Conservation (phyloP, 106 monocot genomes). For the Vanilla planifolia region DNA sequence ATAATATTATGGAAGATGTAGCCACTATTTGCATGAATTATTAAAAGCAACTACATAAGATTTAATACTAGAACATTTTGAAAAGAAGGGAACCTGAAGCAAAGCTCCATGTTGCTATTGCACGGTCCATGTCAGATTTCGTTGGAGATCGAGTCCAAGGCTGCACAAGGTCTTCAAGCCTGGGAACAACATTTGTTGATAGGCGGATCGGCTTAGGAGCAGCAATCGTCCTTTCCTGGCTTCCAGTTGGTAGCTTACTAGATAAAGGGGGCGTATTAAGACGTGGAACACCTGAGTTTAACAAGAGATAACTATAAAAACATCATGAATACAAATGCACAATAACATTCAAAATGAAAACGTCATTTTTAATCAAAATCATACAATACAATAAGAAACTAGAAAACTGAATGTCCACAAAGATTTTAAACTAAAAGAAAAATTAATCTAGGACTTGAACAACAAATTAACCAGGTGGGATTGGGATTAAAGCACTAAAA, state of each 20-base stretch:
- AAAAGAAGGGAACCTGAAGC: slow-evolving; percentile 59
- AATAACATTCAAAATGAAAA: neutral
- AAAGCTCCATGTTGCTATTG: slow-evolving; percentile 68
- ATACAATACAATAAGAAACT: too few relatives aligned
- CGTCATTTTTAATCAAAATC: too few relatives aligned
- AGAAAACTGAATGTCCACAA: too few relatives aligned
- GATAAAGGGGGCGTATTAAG: slow-evolving; percentile 85
- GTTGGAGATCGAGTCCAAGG: slow-evolving; percentile 97
- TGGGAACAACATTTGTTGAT: slow-evolving; percentile 30
- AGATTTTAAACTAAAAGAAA: too few relatives aligned
- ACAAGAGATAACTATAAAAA: neutral
- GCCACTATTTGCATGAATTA: neutral
- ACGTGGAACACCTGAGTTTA: slow-evolving; percentile 70
- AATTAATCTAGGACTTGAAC: too few relatives aligned
- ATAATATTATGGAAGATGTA: neutral
- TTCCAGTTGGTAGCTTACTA: slow-evolving; percentile 35
- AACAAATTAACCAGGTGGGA: too few relatives aligned
- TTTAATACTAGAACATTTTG: slow-evolving; percentile 2
- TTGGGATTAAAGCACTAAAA: too few relatives aligned
- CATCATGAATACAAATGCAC: neutral
- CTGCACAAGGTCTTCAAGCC: slow-evolving; percentile 63
- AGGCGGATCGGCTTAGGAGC: slow-evolving; percentile 73
- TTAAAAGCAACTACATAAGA: neutral
- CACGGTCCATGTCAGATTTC: slow-evolving; percentile 69
- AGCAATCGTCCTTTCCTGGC: slow-evolving; percentile 43